phyloP scores from a whole-genome alignment of 805 yeast species.

The Danielia oregonensis region DNA sequence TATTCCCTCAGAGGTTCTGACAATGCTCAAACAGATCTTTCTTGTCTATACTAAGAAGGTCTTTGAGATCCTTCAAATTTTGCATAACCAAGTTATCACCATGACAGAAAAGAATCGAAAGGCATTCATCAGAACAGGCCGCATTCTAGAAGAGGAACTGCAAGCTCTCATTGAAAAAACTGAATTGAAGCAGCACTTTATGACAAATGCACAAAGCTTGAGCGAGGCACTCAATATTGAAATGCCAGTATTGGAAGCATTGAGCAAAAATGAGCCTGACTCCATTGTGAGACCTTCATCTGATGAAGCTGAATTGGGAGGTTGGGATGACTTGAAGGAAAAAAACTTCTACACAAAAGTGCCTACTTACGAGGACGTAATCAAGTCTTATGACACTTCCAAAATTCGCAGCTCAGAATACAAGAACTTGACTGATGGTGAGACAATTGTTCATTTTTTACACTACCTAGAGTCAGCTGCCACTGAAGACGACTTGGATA shows the following conservation, averaged over 20 bases:
- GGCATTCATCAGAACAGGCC: constrained; percentile 67
- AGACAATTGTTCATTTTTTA: constrained; percentile 42
- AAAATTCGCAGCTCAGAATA: constrained; percentile 10
- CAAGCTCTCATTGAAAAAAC: constrained; percentile 19
- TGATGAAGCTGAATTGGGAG: constrained; percentile 16
- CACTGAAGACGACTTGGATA: constrained; percentile 48
- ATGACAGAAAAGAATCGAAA: constrained; percentile 42
- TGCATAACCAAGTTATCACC: constrained; percentile 33
- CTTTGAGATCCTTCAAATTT: constrained; percentile 29
- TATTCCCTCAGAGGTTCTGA: constrained; percentile 23
- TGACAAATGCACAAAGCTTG: constrained; percentile 5
- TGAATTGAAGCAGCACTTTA: constrained; percentile 3
- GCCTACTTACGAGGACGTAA: constrained; percentile 37
- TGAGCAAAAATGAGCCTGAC: constrained; percentile 20
- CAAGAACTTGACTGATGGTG: constrained; percentile 27
- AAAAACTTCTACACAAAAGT: constrained; percentile 58
- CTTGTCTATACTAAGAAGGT: constrained; percentile 42
- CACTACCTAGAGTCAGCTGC: constrained; percentile 38
- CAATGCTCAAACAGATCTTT: constrained; percentile 33
- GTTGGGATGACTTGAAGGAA: constrained; percentile 69
- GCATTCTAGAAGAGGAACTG: constrained; percentile 42
- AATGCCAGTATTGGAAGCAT: constrained; percentile 19
- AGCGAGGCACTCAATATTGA: constrained; percentile 8
- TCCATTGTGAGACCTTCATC: not conserved
- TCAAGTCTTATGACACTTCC: constrained; percentile 16